These are phyloP conservation scores for Kregervanrija fluxuum DNA, from an alignment of 805 yeast genomes.

Conservation along the genomic window DNA sequence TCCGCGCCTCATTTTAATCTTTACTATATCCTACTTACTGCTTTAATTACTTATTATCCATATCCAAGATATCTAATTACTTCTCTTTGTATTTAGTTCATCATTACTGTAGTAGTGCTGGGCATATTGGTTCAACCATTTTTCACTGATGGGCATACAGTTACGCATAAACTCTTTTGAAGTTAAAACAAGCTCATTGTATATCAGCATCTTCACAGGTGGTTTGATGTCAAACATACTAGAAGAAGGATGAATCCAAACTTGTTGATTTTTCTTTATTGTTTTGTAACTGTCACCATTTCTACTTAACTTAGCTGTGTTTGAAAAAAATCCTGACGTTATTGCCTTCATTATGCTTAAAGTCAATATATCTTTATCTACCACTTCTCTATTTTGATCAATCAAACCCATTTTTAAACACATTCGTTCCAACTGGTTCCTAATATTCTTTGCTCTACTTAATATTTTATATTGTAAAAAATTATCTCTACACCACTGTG, in stretches of 20 bases:
- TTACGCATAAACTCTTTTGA: conserved; percentile 84
- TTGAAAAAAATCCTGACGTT: conserved; percentile 63
- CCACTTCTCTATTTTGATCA: background rate
- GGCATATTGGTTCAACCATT: conserved; percentile 70
- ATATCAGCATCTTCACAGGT: conserved; percentile 66
- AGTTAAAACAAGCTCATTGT: conserved; percentile 79
- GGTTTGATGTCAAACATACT: conserved; percentile 57
- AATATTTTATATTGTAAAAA: conserved; percentile 72
- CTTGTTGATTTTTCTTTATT: conserved; percentile 61
- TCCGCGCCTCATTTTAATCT: too few relatives aligned
- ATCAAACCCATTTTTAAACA: conserved; percentile 48
- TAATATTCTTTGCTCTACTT: conserved; percentile 58
- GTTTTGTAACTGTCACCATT: conserved; percentile 67
- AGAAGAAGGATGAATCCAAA: conserved; percentile 82
- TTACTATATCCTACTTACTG: too few relatives aligned
- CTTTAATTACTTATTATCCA: too few relatives aligned
- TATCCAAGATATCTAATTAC: too few relatives aligned
- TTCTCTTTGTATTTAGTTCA: too few relatives aligned
- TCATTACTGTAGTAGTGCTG: conserved; percentile 41
- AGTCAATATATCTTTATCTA: conserved; percentile 22
- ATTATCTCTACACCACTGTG: conserved; percentile 80
- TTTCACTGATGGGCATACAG: conserved; percentile 63
- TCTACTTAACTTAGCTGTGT: conserved; percentile 50
- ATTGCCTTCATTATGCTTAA: conserved; percentile 44
- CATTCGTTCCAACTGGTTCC: conserved; percentile 59